phyloP scores from a whole-genome alignment of 129 eudicot genomes.

The Flaveria ramosissima region DNA sequence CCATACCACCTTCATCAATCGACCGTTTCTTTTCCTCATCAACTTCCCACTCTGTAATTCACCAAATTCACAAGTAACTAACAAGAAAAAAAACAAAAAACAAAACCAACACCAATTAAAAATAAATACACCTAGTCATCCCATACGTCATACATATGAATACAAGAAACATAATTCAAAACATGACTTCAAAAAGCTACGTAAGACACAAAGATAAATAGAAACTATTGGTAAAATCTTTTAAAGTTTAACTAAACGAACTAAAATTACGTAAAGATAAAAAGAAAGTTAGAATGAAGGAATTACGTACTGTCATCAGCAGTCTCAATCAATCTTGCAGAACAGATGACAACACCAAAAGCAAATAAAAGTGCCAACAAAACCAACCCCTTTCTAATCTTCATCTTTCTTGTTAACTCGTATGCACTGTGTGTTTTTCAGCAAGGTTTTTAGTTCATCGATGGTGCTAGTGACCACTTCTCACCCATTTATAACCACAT shows the following conservation, averaged over 20 bases:
- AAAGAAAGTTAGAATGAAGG: background rate
- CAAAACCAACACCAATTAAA: background rate
- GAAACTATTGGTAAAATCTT: too few relatives aligned
- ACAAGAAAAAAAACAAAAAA: background rate
- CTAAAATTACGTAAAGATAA: background rate
- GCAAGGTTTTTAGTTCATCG: background rate
- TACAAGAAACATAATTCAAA: background rate
- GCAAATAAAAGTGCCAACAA: constrained; percentile 37
- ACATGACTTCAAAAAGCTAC: background rate
- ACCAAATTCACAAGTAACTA: constrained; percentile 6
- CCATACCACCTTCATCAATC: constrained; percentile 19
- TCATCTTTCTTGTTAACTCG: constrained; percentile 15
- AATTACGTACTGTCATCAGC: constrained; percentile 27
- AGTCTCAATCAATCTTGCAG: constrained; percentile 36
- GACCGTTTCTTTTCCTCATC: constrained; percentile 28
- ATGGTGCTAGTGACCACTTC: background rate
- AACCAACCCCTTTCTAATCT: constrained; percentile 31
- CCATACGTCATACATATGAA: background rate
- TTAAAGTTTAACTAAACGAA: too few relatives aligned
- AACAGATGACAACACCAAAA: constrained; percentile 29
- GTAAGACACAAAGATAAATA: constrained; percentile 10
- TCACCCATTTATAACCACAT: constrained; percentile 16
- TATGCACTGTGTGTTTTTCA: background rate
- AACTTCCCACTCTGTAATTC: constrained; percentile 20
- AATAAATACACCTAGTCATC: background rate